Base-by-base conservation (phyloP, 345 rosid genomes). In the Boechera retrofracta region DNA sequence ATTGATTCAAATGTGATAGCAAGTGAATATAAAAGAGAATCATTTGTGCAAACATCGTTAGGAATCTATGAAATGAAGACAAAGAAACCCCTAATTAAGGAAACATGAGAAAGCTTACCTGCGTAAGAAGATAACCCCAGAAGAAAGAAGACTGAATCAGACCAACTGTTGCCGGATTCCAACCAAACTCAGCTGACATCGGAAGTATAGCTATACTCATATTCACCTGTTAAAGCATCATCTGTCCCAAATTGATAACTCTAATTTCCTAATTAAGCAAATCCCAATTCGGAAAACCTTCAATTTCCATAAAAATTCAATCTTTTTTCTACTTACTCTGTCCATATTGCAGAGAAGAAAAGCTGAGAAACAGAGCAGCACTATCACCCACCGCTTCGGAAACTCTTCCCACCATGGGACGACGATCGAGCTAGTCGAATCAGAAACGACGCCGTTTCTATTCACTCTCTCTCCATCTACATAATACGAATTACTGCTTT, bases 121-220 rank as follows among this genome's bases (percentile, higher is more conserved):
- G 98, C 11, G 98, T 94, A 39, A 92, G 97, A 48, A 94, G 91
- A 81, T 94, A 94, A 55, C 97, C 97, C 98, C 97, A 92, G 83
- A 92, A 94, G 81, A 94, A 94, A 3, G 98, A 94, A 80, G 97
- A 92, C 82, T 94, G 97, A 38, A 94, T 87, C 74, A 94, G 45
- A 75, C 98, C 98, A 72, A 94, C 95, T 0, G 97, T 94, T 26
- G 95, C 73, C 0, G 93, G 91, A 74, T 81, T 94, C 97, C 97
- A 94, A 72, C 90, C 85, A 76, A 6, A 88, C 81, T 94, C 97
- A 2, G 95, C 92, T n/a, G 97, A 89, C 97, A 91, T 91, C n/a
- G 98, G 98, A 79, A 94, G 98, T 85, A 94, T 91, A 0, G 95
- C 98, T 57, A 94, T 91, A 78, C 97, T 94, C 97, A 94, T 94